These are phyloP conservation scores for Corynascus novoguineensis DNA, from an alignment of 495 filamentous ascomycete species.

Conservation along the genomic window DNA sequence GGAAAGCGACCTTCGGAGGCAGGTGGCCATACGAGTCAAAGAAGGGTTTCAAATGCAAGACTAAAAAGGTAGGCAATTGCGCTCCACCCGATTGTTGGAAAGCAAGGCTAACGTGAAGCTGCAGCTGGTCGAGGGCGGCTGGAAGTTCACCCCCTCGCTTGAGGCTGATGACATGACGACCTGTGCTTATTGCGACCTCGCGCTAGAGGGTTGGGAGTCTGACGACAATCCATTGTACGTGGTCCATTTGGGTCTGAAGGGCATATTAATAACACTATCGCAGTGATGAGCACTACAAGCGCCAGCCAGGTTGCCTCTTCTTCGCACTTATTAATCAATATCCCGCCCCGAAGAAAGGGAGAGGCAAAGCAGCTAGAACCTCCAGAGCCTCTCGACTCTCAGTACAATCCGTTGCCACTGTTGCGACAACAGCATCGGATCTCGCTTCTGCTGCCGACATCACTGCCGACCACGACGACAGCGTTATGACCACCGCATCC, in stretches of 20 bases:
- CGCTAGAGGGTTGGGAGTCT: conserved; percentile 86
- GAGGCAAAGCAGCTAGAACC: conserved; percentile 47
- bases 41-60: conserved; percentile 80
- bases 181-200: conserved; percentile 81
- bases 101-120: neutral
- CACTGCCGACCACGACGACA: conserved; percentile 59
- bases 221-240: conserved; percentile 79
- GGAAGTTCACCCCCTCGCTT: conserved; percentile 80
- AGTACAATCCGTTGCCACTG: conserved; percentile 59
- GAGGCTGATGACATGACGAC: conserved; percentile 79
- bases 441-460: conserved; percentile 47
- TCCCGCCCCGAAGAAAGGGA: conserved; percentile 46
- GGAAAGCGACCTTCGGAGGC: conserved; percentile 69
- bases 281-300: conserved; percentile 80
- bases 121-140: conserved; percentile 86
- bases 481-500: conserved; percentile 56
- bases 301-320: conserved; percentile 75
- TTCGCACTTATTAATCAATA: conserved; percentile 54
- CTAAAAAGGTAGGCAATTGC: conserved; percentile 67
- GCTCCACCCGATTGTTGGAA: neutral
- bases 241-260: conserved; percentile 1
- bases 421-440: conserved; percentile 45
- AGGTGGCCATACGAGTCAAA: conserved; percentile 87
- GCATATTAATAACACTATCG: conserved; percentile 21
- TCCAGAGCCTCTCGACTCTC: conserved; percentile 71